These are phyloP conservation scores for Umbelopsis ramanniana DNA, from an alignment of 192 early-diverging fungal species.

Conservation along the genomic window DNA sequence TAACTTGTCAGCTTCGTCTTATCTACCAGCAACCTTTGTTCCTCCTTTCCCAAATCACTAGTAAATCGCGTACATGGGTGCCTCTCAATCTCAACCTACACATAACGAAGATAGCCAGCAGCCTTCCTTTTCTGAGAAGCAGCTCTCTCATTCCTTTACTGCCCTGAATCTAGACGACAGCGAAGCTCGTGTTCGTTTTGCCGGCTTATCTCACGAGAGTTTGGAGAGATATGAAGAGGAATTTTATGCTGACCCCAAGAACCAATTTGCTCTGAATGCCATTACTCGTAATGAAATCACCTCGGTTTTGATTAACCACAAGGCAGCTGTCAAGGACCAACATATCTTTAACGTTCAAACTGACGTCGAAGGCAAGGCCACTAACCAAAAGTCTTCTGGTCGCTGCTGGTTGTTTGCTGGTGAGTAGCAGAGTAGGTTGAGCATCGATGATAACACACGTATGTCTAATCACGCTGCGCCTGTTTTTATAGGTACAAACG, in stretches of 20 bases:
- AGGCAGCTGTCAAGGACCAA: constrained; percentile 52
- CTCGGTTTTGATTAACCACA: constrained; percentile 62
- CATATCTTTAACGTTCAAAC: constrained; percentile 64
- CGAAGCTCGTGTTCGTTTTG: constrained; percentile 16
- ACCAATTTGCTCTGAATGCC: constrained; percentile 68
- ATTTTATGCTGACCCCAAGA: constrained; percentile 70
- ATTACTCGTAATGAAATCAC: constrained; percentile 61
- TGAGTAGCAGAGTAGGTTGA: constrained; percentile 11
- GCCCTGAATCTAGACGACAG: constrained; percentile 15
- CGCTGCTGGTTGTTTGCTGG: constrained; percentile 88
- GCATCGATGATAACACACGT: neutral
- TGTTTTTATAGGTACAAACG: constrained; percentile 50
- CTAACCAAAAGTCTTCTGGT: constrained; percentile 77
- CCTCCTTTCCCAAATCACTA: neutral
- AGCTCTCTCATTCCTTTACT: constrained; percentile 12
- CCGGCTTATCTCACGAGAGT: constrained; percentile 27
- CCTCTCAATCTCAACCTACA: neutral
- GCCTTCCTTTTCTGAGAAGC: neutral
- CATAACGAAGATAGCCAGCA: neutral
- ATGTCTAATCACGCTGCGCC: no score
- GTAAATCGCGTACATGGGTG: neutral
- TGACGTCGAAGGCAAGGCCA: constrained; percentile 55
- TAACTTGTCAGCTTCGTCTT: neutral
- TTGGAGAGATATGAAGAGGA: constrained; percentile 36
- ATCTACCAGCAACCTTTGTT: neutral